Evolutionary conservation across 106 monocot species (phyloP).

Genomic region (Platanthera zijinensis): DNA sequence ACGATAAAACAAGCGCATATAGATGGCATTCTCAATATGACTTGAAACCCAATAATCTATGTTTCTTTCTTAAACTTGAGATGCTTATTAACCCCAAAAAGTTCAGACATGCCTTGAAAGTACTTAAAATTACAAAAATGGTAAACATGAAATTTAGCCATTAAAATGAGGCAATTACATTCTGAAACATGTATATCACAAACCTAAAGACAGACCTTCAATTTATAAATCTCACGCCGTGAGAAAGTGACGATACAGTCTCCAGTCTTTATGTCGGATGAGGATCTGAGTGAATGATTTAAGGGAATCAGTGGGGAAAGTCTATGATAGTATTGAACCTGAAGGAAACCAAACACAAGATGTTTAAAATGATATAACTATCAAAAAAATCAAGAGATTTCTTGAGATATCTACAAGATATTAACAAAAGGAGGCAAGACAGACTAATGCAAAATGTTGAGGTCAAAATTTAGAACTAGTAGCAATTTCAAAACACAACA

Average conservation of each 20-base stretch:
- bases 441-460: not conserved
- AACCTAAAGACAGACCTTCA: conserved; percentile 54
- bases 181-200: not conserved
- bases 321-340: conserved; percentile 94
- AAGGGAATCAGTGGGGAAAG: conserved; percentile 75
- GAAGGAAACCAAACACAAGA: not conserved
- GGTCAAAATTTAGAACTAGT: too few relatives aligned
- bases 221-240: conserved; percentile 59
- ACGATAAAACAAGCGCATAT: not conserved
- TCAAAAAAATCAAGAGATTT: not conserved
- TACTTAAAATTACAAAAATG: not conserved
- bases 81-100: not conserved
- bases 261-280: conserved; percentile 60
- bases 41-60: not conserved
- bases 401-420: not conserved
- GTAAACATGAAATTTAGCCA: not conserved
- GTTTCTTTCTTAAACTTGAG: not conserved
- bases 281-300: conserved; percentile 60
- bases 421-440: not conserved
- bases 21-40: not conserved
- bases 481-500: not conserved
- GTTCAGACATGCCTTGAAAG: not conserved
- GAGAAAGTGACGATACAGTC: conserved; percentile 91
- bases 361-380: not conserved
- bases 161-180: not conserved